Percentiles rank a stretch among this genome's conserved stretches.
Conservation (phyloP, 2,329 filamentous ascomycete genomes). For the Scedosporium boydii region DNA sequence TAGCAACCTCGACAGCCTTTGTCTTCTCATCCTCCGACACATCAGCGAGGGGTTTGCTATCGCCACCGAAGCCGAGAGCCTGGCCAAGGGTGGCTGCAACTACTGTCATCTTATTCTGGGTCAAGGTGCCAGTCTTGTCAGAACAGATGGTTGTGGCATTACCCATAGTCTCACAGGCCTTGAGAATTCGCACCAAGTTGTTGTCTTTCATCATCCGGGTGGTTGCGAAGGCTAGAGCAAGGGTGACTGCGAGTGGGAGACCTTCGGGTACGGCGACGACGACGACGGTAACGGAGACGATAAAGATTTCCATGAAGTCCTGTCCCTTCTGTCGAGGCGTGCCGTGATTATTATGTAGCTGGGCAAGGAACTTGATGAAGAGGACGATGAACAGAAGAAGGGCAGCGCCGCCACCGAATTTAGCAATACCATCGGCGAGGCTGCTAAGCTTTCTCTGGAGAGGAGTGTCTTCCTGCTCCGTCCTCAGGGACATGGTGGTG, state of each 20-base stretch:
- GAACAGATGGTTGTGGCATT: conserved; percentile 69
- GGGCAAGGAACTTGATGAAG: conserved; percentile 65
- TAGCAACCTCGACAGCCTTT: not conserved
- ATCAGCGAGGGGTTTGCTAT: not conserved
- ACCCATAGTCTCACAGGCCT: conserved; percentile 64
- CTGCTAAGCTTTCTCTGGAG: conserved; percentile 42
- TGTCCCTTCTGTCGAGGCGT: conserved; percentile 45
- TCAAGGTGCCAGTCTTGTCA: conserved; percentile 37
- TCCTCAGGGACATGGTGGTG: conserved; percentile 45
- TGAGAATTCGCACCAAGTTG: conserved; percentile 57
- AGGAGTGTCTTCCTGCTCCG: conserved; percentile 41
- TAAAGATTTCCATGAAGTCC: conserved; percentile 54
- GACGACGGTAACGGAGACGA: conserved; percentile 56
- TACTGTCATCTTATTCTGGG: conserved; percentile 64
- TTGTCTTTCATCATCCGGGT: conserved; percentile 62
- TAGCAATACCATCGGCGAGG: conserved; percentile 24
- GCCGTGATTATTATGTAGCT: conserved; percentile 40
- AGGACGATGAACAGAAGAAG: conserved; percentile 66
- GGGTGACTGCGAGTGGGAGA: conserved; percentile 55
- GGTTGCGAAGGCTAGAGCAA: conserved; percentile 59
- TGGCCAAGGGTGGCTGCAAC: conserved; percentile 57
- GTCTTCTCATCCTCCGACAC: not conserved
- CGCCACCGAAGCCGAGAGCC: conserved; percentile 21
- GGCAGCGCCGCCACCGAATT: conserved; percentile 53
- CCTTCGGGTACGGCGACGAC: conserved; percentile 61